Percentiles rank a stretch among this genome's conserved stretches.
These are phyloP conservation scores for Saprolegnia diclina DNA, from an alignment of 352 stramenopile species.

Conservation along the genomic window DNA sequence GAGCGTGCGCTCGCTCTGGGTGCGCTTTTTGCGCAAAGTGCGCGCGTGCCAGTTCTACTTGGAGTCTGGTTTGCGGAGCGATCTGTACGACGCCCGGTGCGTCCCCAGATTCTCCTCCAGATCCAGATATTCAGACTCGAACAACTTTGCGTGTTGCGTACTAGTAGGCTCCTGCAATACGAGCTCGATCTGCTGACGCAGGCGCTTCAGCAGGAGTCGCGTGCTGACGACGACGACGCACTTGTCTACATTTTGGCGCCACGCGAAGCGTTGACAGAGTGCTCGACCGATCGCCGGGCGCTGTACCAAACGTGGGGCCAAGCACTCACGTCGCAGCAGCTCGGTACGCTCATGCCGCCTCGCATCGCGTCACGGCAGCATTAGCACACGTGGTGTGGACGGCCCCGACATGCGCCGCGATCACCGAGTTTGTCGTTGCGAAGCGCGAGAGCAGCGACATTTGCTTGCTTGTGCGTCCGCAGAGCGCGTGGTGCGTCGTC, in stretches of 20 bases:
- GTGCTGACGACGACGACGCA: not conserved
- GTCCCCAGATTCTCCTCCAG: not conserved
- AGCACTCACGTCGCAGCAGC: not conserved
- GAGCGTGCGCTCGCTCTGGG: constrained; percentile 5
- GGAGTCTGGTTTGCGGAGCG: constrained; percentile 5
- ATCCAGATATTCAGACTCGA: not conserved
- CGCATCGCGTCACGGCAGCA: too few species aligned
- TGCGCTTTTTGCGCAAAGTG: constrained; percentile 5
- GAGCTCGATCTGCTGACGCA: constrained; percentile 17
- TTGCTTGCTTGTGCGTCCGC: constrained; percentile 22
- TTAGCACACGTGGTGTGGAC: constrained; percentile 23
- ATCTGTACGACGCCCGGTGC: constrained; percentile 7
- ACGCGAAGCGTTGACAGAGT: not conserved
- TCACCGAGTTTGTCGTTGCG: not conserved
- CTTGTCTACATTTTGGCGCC: constrained; percentile 6
- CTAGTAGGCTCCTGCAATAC: constrained; percentile 2
- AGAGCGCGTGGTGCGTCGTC: constrained; percentile 9
- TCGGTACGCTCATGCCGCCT: not conserved
- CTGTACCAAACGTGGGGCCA: constrained; percentile 3
- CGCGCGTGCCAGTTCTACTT: constrained; percentile 15
- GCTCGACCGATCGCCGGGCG: not conserved
- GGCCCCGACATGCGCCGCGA: not conserved
- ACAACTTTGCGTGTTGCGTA: not conserved
- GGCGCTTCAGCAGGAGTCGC: not conserved
- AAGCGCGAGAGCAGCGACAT: not conserved